Conservation (phyloP, 352 stramenopile genomes). For the Halophytophthora polymorphica region DNA sequence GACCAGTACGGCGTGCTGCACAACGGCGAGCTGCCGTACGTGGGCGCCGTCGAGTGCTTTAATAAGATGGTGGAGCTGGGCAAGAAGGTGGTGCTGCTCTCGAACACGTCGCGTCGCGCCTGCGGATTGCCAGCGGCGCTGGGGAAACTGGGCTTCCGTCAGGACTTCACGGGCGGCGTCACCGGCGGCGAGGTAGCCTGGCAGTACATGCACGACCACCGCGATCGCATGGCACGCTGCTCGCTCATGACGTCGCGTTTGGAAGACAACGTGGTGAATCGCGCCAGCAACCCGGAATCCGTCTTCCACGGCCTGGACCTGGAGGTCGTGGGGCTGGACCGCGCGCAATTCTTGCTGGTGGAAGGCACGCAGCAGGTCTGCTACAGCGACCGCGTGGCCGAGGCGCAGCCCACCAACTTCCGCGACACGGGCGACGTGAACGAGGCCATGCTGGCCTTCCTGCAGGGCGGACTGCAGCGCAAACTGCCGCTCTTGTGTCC, state of each 20-base stretch:
- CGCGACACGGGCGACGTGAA: slow-evolving; percentile 41
- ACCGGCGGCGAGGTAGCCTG: slow-evolving; percentile 57
- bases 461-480: slow-evolving; percentile 46
- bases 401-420: slow-evolving; percentile 40
- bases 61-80: slow-evolving; percentile 37
- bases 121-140: slow-evolving; percentile 46
- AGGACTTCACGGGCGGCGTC: slow-evolving; percentile 45
- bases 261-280: slow-evolving; percentile 27
- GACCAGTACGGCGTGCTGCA: slow-evolving; percentile 93
- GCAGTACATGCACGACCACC: slow-evolving; percentile 29
- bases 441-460: slow-evolving; percentile 33
- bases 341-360: slow-evolving; percentile 50
- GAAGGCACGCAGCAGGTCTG: slow-evolving; percentile 57
- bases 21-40: slow-evolving; percentile 75
- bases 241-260: slow-evolving; percentile 41
- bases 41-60: slow-evolving; percentile 65
- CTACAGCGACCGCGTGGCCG: slow-evolving; percentile 31
- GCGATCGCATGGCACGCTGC: slow-evolving; percentile 24
- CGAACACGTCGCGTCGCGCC: slow-evolving; percentile 84
- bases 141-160: slow-evolving; percentile 63
- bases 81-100: slow-evolving; percentile 86
- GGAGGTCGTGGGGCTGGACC: slow-evolving; percentile 31
- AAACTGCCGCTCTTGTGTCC: slow-evolving; percentile 80
- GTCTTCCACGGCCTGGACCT: slow-evolving; percentile 53
- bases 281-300: slow-evolving; percentile 32